These are phyloP conservation scores for Podaxis sp. DNA, from an alignment of 768 basidiomycete genomes.

Conservation along the genomic window DNA sequence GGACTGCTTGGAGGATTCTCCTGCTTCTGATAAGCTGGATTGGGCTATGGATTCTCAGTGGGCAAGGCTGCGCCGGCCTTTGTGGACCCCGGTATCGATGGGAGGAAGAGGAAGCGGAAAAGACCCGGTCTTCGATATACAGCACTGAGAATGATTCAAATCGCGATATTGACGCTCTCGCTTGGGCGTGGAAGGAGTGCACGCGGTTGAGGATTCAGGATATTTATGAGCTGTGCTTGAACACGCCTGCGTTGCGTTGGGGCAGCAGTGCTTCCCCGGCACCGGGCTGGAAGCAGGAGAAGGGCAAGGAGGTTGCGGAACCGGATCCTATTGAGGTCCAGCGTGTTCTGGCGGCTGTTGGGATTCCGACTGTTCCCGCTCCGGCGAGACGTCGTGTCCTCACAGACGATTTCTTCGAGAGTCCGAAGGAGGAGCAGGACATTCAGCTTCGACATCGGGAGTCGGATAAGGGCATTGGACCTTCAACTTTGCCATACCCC, in stretches of 20 bases:
- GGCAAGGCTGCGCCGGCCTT: conserved; percentile 75
- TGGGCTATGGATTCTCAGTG: conserved; percentile 78
- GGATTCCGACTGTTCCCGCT: conserved; percentile 50
- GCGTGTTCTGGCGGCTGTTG: conserved; percentile 56
- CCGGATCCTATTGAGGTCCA: conserved; percentile 35
- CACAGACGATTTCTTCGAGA: conserved; percentile 64
- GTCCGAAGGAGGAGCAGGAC: conserved; percentile 34
- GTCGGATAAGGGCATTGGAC: conserved; percentile 13
- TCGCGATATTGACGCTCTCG: conserved; percentile 46
- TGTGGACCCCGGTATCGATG: conserved; percentile 82
- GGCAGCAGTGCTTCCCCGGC: conserved; percentile 15
- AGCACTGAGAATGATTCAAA: conserved; percentile 20
- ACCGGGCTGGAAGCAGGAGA: conserved; percentile 23
- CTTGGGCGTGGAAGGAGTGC: conserved; percentile 79
- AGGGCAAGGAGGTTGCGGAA: conserved; percentile 23
- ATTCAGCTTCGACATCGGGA: conserved; percentile 14
- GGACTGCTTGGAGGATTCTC: conserved; percentile 75
- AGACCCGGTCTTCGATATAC: conserved; percentile 17
- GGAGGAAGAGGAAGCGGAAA: conserved; percentile 66
- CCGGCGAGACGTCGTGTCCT: conserved; percentile 61
- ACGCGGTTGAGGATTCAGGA: conserved; percentile 73
- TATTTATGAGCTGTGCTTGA: conserved; percentile 78
- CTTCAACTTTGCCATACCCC: conserved; percentile 63
- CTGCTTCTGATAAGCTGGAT: conserved; percentile 74
- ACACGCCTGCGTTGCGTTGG: conserved; percentile 26